phyloP scores from a whole-genome alignment of 2,329 filamentous ascomycete species.

The Allantophomopsis cytisporea region DNA sequence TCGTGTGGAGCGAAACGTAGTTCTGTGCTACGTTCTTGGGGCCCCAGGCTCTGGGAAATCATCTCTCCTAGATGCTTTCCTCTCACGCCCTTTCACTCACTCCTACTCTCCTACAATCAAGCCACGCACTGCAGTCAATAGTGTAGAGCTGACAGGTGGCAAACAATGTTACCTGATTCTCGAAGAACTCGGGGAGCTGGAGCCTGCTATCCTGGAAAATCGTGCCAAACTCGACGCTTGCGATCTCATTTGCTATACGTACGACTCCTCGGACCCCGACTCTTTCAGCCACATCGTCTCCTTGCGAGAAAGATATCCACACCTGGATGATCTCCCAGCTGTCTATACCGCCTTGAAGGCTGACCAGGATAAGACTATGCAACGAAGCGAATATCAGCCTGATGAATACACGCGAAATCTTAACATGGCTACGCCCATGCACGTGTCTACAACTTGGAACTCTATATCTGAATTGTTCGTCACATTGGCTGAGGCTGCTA shows the following conservation, averaged over 20 bases:
- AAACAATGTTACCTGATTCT: constrained; percentile 96
- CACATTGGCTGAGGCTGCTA: constrained; percentile 78
- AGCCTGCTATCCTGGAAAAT: constrained; percentile 89
- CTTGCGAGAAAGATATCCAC: constrained; percentile 63
- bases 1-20: constrained; percentile 84
- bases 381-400: constrained; percentile 79
- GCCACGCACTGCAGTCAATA: constrained; percentile 86
- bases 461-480: constrained; percentile 93
- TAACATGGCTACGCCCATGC: constrained; percentile 82
- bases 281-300: constrained; percentile 87
- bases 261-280: constrained; percentile 93
- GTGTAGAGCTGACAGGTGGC: constrained; percentile 86
- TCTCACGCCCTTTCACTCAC: constrained; percentile 73
- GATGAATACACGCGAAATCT: constrained; percentile 78
- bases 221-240: constrained; percentile 80
- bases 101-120: constrained; percentile 92
- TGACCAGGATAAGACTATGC: constrained; percentile 92
- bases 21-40: constrained; percentile 85
- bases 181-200: constrained; percentile 89
- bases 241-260: constrained; percentile 88
- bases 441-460: constrained; percentile 90
- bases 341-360: constrained; percentile 92
- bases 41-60: constrained; percentile 83
- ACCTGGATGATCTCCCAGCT: constrained; percentile 78
- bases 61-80: constrained; percentile 77